These are phyloP conservation scores for Phytophthora lateralis DNA, from an alignment of 352 stramenopile genomes.

Conservation along the genomic window DNA sequence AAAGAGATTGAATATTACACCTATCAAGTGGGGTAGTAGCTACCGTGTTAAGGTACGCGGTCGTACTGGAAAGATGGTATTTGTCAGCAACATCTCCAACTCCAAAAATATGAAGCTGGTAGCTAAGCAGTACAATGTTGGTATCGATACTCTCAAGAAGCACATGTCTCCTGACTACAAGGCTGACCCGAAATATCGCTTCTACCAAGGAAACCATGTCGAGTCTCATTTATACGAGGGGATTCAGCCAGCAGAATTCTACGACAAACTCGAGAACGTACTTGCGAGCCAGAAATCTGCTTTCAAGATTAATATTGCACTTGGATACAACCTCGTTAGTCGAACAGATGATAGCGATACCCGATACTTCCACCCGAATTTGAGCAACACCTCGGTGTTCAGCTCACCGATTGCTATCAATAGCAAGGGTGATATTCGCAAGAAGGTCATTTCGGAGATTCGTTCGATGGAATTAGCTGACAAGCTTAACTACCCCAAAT, in stretches of 20 bases:
- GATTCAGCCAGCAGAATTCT: conserved; percentile 2
- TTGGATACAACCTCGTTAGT: conserved; percentile 1
- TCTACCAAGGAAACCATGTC: conserved; percentile 11
- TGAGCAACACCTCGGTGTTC: conserved; percentile 16
- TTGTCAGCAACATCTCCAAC: conserved; percentile 12
- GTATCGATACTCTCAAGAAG: conserved; percentile 11
- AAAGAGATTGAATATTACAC: conserved; percentile 7
- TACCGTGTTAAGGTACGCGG: conserved; percentile 7
- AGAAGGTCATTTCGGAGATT: background rate
- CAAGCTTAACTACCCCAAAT: conserved; percentile 7
- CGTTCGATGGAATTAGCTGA: conserved; percentile 15
- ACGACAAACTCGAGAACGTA: conserved; percentile 13
- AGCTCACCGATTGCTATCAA: conserved; percentile 17
- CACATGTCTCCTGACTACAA: conserved; percentile 14
- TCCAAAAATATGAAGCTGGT: too few species aligned
- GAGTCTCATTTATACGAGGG: conserved; percentile 2
- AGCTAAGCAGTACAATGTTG: conserved; percentile 15
- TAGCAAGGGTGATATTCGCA: conserved; percentile 10
- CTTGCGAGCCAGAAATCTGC: background rate
- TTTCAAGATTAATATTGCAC: conserved; percentile 8
- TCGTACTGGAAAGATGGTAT: conserved; percentile 10
- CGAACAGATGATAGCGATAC: conserved; percentile 1
- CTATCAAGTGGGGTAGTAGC: conserved; percentile 1
- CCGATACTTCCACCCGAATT: conserved; percentile 5
- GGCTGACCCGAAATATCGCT: conserved; percentile 12